Evolutionary conservation across 306 rosid genomes (phyloP).

Genomic region (Fagus sylvatica): DNA sequence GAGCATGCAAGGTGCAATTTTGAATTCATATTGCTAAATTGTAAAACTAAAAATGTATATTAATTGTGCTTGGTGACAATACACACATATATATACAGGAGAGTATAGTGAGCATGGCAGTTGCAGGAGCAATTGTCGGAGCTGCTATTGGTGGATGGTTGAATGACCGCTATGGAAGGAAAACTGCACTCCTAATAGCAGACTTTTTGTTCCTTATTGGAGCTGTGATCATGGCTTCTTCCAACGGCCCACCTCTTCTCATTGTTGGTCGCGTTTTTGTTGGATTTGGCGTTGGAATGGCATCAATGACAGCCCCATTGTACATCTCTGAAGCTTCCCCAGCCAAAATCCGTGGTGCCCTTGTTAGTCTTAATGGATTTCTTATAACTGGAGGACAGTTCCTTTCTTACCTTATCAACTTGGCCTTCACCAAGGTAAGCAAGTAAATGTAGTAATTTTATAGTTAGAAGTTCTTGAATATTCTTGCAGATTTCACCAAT

Average conservation of each 20-base stretch:
- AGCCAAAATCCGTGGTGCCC: conserved; percentile 61
- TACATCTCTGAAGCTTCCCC: conserved; percentile 75
- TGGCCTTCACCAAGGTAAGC: conserved; percentile 56
- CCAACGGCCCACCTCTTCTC: conserved; percentile 33
- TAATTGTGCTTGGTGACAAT: conserved; percentile 2
- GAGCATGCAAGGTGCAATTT: too few relatives aligned
- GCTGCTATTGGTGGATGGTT: conserved; percentile 65
- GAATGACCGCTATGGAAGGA: conserved; percentile 56
- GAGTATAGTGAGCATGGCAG: conserved; percentile 57
- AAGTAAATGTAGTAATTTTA: background rate
- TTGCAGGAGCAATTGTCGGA: conserved; percentile 70
- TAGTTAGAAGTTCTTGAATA: background rate
- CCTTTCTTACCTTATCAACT: conserved; percentile 64
- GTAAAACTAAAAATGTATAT: background rate
- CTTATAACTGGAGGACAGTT: conserved; percentile 75
- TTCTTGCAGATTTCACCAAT: background rate
- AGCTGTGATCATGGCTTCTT: conserved; percentile 52
- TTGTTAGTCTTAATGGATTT: conserved; percentile 58
- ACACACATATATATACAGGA: conserved; percentile 33
- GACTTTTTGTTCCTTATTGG: conserved; percentile 55
- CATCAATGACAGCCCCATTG: conserved; percentile 68
- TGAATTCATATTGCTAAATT: background rate
- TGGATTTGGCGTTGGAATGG: conserved; percentile 74
- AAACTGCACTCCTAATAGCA: conserved; percentile 34
- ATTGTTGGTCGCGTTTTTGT: conserved; percentile 53